A percentile compares a stretch with the other conserved stretches of the same genome.
These are phyloP conservation scores for Russula ochroleuca DNA, from an alignment of 768 basidiomycete genomes.

Conservation along the genomic window DNA sequence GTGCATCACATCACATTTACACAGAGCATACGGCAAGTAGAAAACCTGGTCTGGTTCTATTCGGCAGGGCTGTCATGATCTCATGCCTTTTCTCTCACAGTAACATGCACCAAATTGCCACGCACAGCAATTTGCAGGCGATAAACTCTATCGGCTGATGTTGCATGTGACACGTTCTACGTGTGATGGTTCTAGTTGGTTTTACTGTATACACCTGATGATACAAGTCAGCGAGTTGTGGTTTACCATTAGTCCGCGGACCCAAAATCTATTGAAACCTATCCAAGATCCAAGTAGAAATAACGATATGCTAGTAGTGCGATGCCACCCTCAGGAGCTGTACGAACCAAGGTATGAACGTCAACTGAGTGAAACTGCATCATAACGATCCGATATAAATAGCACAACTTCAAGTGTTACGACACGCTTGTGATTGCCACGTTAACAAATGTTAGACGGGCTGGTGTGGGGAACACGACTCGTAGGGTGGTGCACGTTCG, in stretches of 20 bases:
- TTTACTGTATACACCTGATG: no score
- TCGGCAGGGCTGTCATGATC: neutral
- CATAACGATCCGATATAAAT: neutral
- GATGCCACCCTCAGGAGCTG: neutral
- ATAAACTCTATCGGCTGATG: neutral
- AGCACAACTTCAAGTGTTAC: neutral
- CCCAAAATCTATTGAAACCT: neutral
- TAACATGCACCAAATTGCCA: neutral
- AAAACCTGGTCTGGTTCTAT: no score
- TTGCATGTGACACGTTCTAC: neutral
- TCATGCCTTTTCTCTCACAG: neutral
- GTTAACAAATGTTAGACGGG: neutral
- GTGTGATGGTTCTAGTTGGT: neutral
- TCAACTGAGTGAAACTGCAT: neutral
- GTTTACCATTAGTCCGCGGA: neutral
- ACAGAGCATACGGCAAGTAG: no score
- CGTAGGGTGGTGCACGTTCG: slow-evolving; percentile 49
- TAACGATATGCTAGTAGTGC: neutral
- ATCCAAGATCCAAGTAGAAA: neutral
- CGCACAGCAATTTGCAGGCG: neutral
- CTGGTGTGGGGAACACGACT: slow-evolving; percentile 23
- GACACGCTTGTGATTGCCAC: neutral
- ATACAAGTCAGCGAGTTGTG: neutral
- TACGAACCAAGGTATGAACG: neutral
- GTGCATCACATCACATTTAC: no score